These are phyloP conservation scores for Termitomyces sp. DNA, from an alignment of 768 basidiomycete genomes.

Conservation along the genomic window DNA sequence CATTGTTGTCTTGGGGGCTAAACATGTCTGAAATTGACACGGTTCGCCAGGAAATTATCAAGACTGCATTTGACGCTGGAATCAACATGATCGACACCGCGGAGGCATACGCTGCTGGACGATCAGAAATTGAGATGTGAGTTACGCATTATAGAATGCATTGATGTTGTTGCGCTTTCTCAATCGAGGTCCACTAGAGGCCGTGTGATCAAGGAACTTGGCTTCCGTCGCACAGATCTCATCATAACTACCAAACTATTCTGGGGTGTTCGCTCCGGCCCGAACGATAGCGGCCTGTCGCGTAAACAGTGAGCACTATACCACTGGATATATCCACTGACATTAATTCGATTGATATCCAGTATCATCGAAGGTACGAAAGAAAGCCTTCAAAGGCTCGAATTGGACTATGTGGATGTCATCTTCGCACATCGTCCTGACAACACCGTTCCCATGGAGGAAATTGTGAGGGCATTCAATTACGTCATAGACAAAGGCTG, in stretches of 20 bases:
- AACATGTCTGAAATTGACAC: not conserved
- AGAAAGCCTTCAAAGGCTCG: slow-evolving; percentile 60
- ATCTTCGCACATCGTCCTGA: slow-evolving; percentile 70
- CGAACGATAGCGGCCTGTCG: slow-evolving; percentile 52
- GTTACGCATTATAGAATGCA: slow-evolving; percentile 5
- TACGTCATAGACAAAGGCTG: slow-evolving; percentile 69
- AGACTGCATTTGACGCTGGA: slow-evolving; percentile 69
- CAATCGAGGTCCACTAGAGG: slow-evolving; percentile 35
- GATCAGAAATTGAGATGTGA: slow-evolving; percentile 72
- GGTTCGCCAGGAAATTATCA: slow-evolving; percentile 64
- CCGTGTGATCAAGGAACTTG: slow-evolving; percentile 70
- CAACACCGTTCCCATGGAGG: slow-evolving; percentile 61
- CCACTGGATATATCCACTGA: not conserved
- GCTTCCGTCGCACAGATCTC: slow-evolving; percentile 58
- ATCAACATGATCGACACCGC: slow-evolving; percentile 77
- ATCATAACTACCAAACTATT: slow-evolving; percentile 77
- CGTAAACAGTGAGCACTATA: slow-evolving; percentile 51
- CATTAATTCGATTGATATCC: slow-evolving; percentile 13
- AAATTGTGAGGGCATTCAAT: slow-evolving; percentile 79
- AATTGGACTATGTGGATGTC: slow-evolving; percentile 72
- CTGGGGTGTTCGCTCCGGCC: slow-evolving; percentile 62
- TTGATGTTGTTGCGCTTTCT: not conserved
- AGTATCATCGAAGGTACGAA: slow-evolving; percentile 72
- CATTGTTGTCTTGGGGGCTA: not conserved
- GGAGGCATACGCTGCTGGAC: slow-evolving; percentile 60